Evolutionary conservation across 1,139 yeast species (phyloP), one percentile per base, ranked within the genome.

Genomic region (Geotrichum reessii): DNA sequence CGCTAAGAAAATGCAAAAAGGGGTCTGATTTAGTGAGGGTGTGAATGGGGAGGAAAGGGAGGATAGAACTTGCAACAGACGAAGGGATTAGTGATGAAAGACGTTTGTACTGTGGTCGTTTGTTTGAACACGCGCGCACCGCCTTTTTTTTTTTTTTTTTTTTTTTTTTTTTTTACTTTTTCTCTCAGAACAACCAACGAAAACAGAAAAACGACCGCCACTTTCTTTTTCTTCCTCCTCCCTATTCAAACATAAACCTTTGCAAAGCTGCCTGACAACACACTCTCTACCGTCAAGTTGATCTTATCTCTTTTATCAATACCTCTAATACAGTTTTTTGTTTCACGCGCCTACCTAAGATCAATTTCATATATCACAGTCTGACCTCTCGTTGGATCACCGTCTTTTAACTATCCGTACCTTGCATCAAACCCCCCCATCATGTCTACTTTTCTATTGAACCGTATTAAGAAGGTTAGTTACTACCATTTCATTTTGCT

Each of bases 391-490:
- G 12, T 14, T 31, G n/a, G 12, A 31, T 31, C 5, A 11, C 40
- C 40, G 12, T 11, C 40, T 31, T 14, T 31, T 14, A 14, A 31
- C 40, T 31, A 11, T 31, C 40, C n/a, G 40, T 31, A 31, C 40
- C 40, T 31, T 31, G 40, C 40, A 31, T 31, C 40, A 31, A 25
- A n/a, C 7, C 22, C 17, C 17, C 21, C 25, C 33, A 50, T 25
- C 33, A 59, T 59, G 61, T 52, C 58, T 8, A 47, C 54, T 25
- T 50, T 56, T 31, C 49, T 59, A 14, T 49, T 57, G 25, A 59
- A 59, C 25, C 50, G 61, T 17, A 59, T 59, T 53, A 59, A 56
- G 44, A 59, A 57, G 47, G 59, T 57, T 42, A 17, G 59, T 49
- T 40, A 6, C 5, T 40, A 21, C 7, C 40, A 31, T 14, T 6